phyloP scores from a whole-genome alignment of 371 early-diverging fungal species.

The Zopfochytrium polystomum region DNA sequence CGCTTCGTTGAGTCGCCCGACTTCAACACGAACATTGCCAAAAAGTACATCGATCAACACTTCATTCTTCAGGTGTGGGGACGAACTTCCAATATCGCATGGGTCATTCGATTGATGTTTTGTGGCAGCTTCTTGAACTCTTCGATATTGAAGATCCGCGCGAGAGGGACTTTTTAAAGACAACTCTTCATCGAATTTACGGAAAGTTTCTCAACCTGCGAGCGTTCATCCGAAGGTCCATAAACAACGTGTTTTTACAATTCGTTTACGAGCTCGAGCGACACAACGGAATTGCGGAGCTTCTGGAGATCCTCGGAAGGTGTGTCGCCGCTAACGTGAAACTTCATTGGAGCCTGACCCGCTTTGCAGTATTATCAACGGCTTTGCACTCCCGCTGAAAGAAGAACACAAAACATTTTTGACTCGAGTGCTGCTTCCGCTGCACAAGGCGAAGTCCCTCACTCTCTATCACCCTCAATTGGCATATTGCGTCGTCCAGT shows the following conservation, averaged over 20 bases:
- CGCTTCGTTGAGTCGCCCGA: conserved; percentile 95
- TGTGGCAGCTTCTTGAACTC: conserved; percentile 74
- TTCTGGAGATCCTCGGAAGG: conserved; percentile 94
- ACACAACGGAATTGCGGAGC: conserved; percentile 95
- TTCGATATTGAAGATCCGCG: conserved; percentile 97
- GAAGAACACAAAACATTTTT: conserved; percentile 96
- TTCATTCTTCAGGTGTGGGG: conserved; percentile 78
- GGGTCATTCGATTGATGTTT: conserved; percentile 3
- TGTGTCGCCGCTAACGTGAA: conserved; percentile 26
- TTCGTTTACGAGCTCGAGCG: conserved; percentile 94
- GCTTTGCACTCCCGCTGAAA: conserved; percentile 94
- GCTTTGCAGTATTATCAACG: conserved; percentile 86
- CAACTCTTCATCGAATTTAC: conserved; percentile 93
- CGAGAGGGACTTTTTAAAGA: conserved; percentile 95
- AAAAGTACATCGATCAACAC: conserved; percentile 90
- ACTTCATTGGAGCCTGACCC: not conserved
- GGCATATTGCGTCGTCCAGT: conserved; percentile 96
- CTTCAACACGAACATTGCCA: conserved; percentile 91
- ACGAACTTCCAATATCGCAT: not conserved
- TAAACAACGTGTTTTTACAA: conserved; percentile 95
- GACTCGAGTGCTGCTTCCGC: conserved; percentile 82
- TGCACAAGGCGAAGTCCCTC: conserved; percentile 90
- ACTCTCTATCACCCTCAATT: conserved; percentile 91
- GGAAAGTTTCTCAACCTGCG: conserved; percentile 94
- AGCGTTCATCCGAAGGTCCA: conserved; percentile 90